A percentile compares a stretch with the other conserved stretches of the same genome.
Evolutionary conservation across 1,284 basidiomycete genomes (phyloP).

Genomic region (Flammula alnicola): DNA sequence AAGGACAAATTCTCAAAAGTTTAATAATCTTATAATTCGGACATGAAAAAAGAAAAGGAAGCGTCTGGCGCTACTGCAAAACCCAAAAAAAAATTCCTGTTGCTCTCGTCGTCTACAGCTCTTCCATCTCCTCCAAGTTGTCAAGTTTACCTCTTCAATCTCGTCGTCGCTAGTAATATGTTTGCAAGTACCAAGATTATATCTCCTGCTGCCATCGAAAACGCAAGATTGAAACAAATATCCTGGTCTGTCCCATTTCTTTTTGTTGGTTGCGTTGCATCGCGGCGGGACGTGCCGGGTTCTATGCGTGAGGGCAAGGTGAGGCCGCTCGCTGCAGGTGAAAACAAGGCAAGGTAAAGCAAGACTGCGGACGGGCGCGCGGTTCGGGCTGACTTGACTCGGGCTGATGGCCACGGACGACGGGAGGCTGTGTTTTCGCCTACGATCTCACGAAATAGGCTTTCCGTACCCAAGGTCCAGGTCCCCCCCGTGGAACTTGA

Average conservation of each 20-base stretch:
- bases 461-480: too few species aligned
- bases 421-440: too few species aligned
- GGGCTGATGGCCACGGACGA: too few species aligned
- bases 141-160: conserved; percentile 31
- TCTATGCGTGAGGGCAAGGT: too few species aligned
- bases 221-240: conserved; percentile 23
- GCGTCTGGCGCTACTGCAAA: conserved; percentile 23
- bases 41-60: conserved; percentile 24
- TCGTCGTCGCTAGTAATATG: conserved; percentile 44
- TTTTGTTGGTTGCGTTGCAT: conserved; percentile 6
- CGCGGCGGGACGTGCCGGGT: too few species aligned
- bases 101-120: conserved; percentile 32
- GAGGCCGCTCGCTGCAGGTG: too few species aligned
- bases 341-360: too few species aligned
- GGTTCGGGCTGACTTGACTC: too few species aligned
- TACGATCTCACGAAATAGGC: too few species aligned
- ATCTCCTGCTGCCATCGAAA: conserved; percentile 31
- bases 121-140: conserved; percentile 30
- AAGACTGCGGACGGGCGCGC: too few species aligned
- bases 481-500: too few species aligned
- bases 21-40: conserved; percentile 32
- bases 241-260: conserved; percentile 8
- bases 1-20: conserved; percentile 25
- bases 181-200: conserved; percentile 48
- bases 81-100: conserved; percentile 17